Conservation (phyloP, 2,329 filamentous ascomycete genomes). For the Septoria petroselini region DNA sequence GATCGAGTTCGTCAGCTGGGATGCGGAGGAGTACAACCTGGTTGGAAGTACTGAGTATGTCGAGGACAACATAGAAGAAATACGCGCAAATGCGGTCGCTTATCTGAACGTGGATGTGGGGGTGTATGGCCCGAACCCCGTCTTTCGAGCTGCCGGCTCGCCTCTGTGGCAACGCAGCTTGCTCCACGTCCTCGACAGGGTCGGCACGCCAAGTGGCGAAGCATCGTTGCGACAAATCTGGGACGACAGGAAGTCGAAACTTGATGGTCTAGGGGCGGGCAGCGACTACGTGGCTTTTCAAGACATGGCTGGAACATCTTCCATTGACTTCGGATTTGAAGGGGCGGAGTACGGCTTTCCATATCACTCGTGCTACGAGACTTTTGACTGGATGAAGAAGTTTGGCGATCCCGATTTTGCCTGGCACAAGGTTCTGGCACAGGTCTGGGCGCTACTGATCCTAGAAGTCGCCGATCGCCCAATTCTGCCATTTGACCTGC, state of each 20-base stretch:
- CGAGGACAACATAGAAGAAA: slow-evolving; percentile 71
- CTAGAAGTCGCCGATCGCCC: slow-evolving; percentile 80
- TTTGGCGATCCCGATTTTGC: slow-evolving; percentile 74
- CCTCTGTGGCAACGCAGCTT: slow-evolving; percentile 75
- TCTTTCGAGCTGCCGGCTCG: slow-evolving; percentile 75
- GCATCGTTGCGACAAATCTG: slow-evolving; percentile 71
- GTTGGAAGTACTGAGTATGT: slow-evolving; percentile 95
- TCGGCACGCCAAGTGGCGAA: slow-evolving; percentile 69
- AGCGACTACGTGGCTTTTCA: slow-evolving; percentile 91
- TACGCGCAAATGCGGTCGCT: slow-evolving; percentile 73
- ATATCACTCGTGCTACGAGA: slow-evolving; percentile 84
- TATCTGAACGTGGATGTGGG: slow-evolving; percentile 91
- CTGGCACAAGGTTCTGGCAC: slow-evolving; percentile 75
- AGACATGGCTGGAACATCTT: slow-evolving; percentile 82
- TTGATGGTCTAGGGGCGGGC: slow-evolving; percentile 68
- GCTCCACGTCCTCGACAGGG: slow-evolving; percentile 67
- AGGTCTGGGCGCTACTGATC: slow-evolving; percentile 77
- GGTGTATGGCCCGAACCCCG: slow-evolving; percentile 60
- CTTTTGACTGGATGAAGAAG: slow-evolving; percentile 76
- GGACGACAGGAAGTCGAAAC: slow-evolving; percentile 59
- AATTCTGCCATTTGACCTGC: slow-evolving; percentile 77
- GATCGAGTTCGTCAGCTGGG: slow-evolving; percentile 96
- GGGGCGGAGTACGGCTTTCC: slow-evolving; percentile 60
- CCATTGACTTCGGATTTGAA: slow-evolving; percentile 77
- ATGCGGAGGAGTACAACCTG: slow-evolving; percentile 87